phyloP scores from a whole-genome alignment of 495 filamentous ascomycete species.

The Penicillium cataractarum region DNA sequence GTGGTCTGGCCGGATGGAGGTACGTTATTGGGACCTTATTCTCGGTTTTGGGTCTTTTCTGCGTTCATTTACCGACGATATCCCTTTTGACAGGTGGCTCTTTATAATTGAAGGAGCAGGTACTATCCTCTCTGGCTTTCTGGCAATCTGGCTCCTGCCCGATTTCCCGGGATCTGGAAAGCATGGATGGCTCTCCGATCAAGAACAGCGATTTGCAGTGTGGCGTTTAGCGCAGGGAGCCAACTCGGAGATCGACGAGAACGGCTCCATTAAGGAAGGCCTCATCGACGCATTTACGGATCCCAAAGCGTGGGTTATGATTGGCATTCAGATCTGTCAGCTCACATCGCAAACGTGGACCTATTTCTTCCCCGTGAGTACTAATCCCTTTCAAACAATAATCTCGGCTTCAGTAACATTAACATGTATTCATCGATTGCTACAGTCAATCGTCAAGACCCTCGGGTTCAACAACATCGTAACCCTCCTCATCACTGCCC shows the following conservation, averaged over 20 bases:
- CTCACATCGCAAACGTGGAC: not conserved
- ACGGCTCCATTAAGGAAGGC: not conserved
- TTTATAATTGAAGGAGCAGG: not conserved
- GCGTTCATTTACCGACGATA: not conserved
- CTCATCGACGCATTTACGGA: not conserved
- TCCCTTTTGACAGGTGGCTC: not conserved
- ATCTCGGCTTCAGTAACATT: no score
- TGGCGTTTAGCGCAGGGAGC: not conserved
- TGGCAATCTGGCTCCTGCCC: not conserved
- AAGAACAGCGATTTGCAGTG: not conserved
- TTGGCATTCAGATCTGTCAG: not conserved
- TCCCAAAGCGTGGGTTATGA: not conserved
- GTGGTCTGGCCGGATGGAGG: not conserved
- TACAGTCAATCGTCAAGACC: slow-evolving; percentile 33
- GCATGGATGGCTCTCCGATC: not conserved
- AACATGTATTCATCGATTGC: slow-evolving; percentile 9
- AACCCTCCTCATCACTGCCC: slow-evolving; percentile 34
- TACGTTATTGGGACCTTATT: not conserved
- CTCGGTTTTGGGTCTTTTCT: not conserved
- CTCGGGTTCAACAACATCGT: slow-evolving; percentile 33
- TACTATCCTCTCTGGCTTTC: not conserved
- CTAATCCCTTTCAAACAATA: not conserved
- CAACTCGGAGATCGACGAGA: not conserved
- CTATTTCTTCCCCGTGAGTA: not conserved
- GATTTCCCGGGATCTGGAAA: not conserved